Percentiles rank a stretch among this genome's conserved stretches.
phyloP scores from a whole-genome alignment of 139 green algal species.

The Chlorokybus atmophyticus region DNA sequence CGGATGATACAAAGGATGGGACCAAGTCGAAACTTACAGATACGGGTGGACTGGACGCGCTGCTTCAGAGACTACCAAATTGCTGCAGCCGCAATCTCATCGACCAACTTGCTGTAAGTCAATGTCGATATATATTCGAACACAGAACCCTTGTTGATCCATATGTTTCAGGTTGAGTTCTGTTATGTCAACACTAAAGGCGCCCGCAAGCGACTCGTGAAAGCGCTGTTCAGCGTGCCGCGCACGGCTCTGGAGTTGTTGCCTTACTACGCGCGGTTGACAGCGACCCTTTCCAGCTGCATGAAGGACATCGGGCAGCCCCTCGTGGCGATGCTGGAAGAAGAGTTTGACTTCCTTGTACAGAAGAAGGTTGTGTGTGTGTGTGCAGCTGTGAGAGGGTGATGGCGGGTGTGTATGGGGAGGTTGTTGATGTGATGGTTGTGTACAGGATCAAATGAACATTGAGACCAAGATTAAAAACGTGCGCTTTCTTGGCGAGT shows the following conservation, averaged over 20 bases:
- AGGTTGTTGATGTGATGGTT: too few species aligned
- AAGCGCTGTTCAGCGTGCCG: constrained; percentile 51
- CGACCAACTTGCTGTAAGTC: constrained; percentile 51
- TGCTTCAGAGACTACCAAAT: constrained; percentile 50
- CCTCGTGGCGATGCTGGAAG: constrained; percentile 42
- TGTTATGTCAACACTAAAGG: constrained; percentile 74
- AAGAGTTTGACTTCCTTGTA: constrained; percentile 54
- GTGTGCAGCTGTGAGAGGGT: neutral
- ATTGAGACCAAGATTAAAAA: constrained; percentile 57
- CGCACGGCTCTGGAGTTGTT: constrained; percentile 58
- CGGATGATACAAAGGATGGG: too few species aligned
- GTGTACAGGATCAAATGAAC: constrained; percentile 35
- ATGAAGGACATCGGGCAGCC: constrained; percentile 61
- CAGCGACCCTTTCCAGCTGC: constrained; percentile 53
- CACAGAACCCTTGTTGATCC: too few species aligned
- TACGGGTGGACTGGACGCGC: too few species aligned
- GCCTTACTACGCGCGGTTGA: constrained; percentile 53
- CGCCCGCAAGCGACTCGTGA: constrained; percentile 41
- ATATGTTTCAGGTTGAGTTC: constrained; percentile 62
- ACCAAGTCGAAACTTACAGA: too few species aligned
- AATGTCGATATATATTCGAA: too few species aligned
- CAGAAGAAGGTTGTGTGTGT: constrained; percentile 37
- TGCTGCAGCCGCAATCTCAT: constrained; percentile 60
- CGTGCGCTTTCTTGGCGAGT: constrained; percentile 72
- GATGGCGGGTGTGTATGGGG: too few species aligned